Evolutionary conservation across 2,329 filamentous ascomycete species (phyloP), one percentile per base, ranked within the genome.

Genomic region (Decorospora gaudefroyi): DNA sequence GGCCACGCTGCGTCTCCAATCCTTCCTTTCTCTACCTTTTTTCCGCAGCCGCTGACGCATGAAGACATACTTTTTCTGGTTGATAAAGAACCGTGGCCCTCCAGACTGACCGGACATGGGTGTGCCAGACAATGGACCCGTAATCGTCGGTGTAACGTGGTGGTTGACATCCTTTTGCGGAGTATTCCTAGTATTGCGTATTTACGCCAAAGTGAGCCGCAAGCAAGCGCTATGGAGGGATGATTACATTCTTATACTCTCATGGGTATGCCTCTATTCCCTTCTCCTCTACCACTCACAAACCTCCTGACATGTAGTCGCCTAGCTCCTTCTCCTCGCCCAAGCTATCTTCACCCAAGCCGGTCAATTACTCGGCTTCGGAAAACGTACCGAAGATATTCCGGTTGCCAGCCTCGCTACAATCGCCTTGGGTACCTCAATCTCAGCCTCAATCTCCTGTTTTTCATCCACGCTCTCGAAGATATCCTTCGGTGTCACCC

Each of bases 161-260:
- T 53, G 45, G 43, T 35, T 65, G 13, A 55, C 53, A 1, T 29
- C 57, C 4, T 35, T 63, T 4, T 56, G 49, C 18, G 61, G 56
- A 13, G 47, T 30, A 0, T 63, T 65, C 28, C 19, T 65, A 16
- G 55, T 33, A 1, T 26, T 64, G 18, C 51, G 62, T 5, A 16
- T 65, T n/a, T 65, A 65, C 17, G 62, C 59, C 11, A 65, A 64
- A 27, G 11, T 53, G 6, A 61, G 52, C 48, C 47, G 59, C 25
- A 51, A 51, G 19, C 61, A 62, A 32, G 46, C 48, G 2, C 43
- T 65, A 6, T 64, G 61, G 62, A 64, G 61, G 61, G 61, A 65
- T 34, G 62, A 65, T 31, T 41, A 61, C 17, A 59, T 64, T n/a
- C 42, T 65, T 4, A 51, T 58, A 3, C n/a, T 37, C 2, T 58